A percentile compares a stretch with the other conserved stretches of the same genome.
Evolutionary conservation across 345 rosid genomes (phyloP).

Genomic region (Psidium friedrichsthalianum): DNA sequence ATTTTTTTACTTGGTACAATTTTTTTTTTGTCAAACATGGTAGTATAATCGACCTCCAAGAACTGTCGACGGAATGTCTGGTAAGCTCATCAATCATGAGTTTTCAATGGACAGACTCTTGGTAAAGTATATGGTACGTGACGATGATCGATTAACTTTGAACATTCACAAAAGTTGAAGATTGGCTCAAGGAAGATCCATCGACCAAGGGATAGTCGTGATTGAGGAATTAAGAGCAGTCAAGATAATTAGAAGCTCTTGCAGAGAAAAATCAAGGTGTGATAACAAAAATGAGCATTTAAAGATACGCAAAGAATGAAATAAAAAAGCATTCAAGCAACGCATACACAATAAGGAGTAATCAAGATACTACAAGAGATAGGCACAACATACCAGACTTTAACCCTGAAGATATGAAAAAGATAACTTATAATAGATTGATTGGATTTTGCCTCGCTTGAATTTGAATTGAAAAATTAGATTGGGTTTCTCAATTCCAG

Average conservation of each 20-base stretch:
- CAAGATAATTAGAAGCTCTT: neutral
- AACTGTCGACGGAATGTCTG: neutral
- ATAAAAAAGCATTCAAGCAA: neutral
- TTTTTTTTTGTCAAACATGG: neutral
- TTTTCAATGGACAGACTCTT: neutral
- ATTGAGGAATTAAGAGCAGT: neutral
- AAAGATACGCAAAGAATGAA: neutral
- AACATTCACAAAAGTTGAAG: neutral
- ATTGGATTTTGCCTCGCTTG: neutral
- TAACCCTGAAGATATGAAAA: neutral
- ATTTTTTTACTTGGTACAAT: too few species aligned
- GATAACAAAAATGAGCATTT: neutral
- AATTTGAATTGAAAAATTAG: neutral
- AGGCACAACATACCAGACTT: neutral
- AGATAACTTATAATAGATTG: neutral
- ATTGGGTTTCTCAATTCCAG: neutral
- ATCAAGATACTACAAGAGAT: neutral
- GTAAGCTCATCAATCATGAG: rapidly evolving
- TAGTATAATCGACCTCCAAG: rapidly evolving
- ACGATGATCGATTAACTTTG: neutral
- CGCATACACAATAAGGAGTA: neutral
- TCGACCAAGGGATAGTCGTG: neutral
- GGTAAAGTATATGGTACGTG: neutral
- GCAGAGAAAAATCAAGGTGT: too few species aligned
- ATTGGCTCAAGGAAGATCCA: neutral